Base-by-base conservation (phyloP, 495 filamentous ascomycete species). In the Jackrogersella multiformis region DNA sequence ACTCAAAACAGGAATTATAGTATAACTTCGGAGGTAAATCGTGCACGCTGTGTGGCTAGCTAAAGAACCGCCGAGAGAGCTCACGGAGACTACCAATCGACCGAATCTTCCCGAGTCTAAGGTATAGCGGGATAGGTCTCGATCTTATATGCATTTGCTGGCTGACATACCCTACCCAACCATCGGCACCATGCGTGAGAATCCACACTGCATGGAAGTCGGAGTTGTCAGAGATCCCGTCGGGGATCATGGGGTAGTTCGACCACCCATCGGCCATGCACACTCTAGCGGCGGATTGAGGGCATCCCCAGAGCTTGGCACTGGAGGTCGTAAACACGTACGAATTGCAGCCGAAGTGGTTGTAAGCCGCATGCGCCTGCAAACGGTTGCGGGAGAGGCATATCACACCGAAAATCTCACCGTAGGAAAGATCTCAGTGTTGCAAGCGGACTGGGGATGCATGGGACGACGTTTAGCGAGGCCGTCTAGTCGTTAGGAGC, bases 31-130 rank as follows among this genome's bases (percentile, higher is more conserved):
- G 24, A n/a, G 38, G 42, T 32, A 2, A 13, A 23, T 34, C 2
- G 32, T 36, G 21, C 5, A 28, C 7, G 16, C 36, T 16, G 36
- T 34, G 16, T 44, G 24, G 23, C 34, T 45, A 9, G 30, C 15
- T 5, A 45, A 45, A 57, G 30, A 39, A 56, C 54, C 18, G 32
- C 39, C 59, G 39, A 59, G 38, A 32, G 13, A 21, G 55, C 36
- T 21, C 16, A 20, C 39, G 32, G 34, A 36, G 46, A 18, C n/a
- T 52, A 10, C 36, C 45, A 59, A 64, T 64, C 46, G 66, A 49
- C 66, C 59, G 59, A 64, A 44, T 32, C 5, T 0, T 16, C 15
- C 59, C 66, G 54, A 36, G 45, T 62, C 41, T 41, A 52, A 55
- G 35, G 41, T 10, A 30, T n/a, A 41, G 13, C 8, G 24, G 39